Base-by-base conservation (phyloP, 2,329 filamentous ascomycete species). In the Diplocarpon mali region DNA sequence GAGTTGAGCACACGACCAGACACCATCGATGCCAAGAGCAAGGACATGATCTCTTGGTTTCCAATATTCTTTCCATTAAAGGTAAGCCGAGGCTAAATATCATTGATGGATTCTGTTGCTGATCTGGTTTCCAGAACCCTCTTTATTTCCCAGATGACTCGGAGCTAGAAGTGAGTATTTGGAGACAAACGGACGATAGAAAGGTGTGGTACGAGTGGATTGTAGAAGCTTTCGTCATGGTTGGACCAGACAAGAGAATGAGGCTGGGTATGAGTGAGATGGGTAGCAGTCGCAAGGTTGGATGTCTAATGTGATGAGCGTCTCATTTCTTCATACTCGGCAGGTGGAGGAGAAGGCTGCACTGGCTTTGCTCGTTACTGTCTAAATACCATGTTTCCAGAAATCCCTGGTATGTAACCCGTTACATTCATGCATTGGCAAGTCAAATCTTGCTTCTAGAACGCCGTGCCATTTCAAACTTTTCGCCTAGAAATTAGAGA, bases 161-260 rank as follows among this genome's bases (percentile, higher is more conserved):
- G 0, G 86, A 95, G 63, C 70, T 96, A 4, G 84, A 93, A 54
- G 79, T 95, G 31, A 92, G 80, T 61, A 95, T 98, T 80, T 95
- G 88, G 85, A 77, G 92, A 40, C 85, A 93, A 65, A 96, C 92
- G 0, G 90, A 98, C 60, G 87, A 95, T 61, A 78, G 83, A 31
- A 93, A 85, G 63, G 92, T 98, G 7, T 98, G 92, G 93, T 98
- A 98, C 63, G 92, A 98, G 64, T 98, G 92, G 92, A 72, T 92
- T 49, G 81, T 95, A 2, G 92, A 96, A 64, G 85, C 84, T 10
- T 95, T 81, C 63, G 74, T 72, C 15, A 80, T 75, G 69, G 65
- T 76, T 40, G 73, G 73, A 1, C 72, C 72, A n/a, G 69, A 71
- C 32, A 68, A 70, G 53, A 69, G 80, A 44, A 70, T 85, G 64